phyloP scores from a whole-genome alignment of 2,329 filamentous ascomycete species.

The Ophiosphaerella korrae region DNA sequence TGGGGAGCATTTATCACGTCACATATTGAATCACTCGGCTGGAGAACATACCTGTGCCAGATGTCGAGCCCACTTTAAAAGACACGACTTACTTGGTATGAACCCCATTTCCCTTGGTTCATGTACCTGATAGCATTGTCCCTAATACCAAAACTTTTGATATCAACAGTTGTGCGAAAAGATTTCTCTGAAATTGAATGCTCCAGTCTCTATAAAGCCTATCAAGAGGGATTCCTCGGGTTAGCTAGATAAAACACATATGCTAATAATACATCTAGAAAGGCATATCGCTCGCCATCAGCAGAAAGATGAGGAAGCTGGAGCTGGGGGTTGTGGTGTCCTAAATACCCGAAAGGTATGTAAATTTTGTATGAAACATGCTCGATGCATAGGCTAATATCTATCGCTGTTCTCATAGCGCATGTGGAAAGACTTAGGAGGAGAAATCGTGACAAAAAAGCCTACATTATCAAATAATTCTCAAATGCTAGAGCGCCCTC shows the following conservation, averaged over 20 bases:
- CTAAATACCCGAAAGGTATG: conserved; percentile 54
- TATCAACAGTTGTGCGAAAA: too few relatives aligned
- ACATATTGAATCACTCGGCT: conserved; percentile 83
- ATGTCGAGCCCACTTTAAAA: conserved; percentile 66
- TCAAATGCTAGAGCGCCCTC: conserved; percentile 8
- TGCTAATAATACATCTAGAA: conserved; percentile 48
- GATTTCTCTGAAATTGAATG: too few relatives aligned
- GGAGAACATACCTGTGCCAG: conserved; percentile 61
- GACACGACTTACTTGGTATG: conserved; percentile 63
- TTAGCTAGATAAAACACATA: conserved; percentile 1
- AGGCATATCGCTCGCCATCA: conserved; percentile 62
- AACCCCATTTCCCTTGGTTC: conserved; percentile 5
- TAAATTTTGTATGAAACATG: not conserved
- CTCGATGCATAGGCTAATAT: not conserved
- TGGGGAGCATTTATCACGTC: conserved; percentile 92
- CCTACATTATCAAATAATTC: conserved; percentile 27
- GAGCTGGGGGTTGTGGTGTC: conserved; percentile 56
- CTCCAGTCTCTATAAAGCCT: too few relatives aligned
- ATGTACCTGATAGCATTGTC: not conserved
- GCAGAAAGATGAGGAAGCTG: conserved; percentile 62
- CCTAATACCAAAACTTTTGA: too few relatives aligned
- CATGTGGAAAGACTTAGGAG: conserved; percentile 61
- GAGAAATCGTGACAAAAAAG: conserved; percentile 57
- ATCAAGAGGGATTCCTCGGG: not conserved
- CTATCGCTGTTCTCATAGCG: conserved; percentile 46